A percentile compares a stretch with the other conserved stretches of the same genome.
Conservation (phyloP, 306 rosid species). For the Abrus precatorius region DNA sequence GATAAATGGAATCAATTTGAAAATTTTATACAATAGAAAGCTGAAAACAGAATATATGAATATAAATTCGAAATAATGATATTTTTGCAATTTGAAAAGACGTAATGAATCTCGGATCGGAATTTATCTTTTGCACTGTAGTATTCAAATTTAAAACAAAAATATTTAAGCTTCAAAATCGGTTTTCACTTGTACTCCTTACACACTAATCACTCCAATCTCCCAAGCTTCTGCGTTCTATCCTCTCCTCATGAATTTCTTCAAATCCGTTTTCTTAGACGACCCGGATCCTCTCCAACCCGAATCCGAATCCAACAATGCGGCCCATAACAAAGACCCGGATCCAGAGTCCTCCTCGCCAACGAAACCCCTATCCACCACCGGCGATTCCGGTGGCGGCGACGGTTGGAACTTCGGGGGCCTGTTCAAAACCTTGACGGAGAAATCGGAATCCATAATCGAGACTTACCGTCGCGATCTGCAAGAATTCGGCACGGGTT, state of each 20-base stretch:
- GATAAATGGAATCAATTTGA: no score
- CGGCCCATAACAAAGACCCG: constrained; percentile 18
- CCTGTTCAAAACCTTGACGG: constrained; percentile 66
- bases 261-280: constrained; percentile 82
- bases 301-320: constrained; percentile 36
- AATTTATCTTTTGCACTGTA: not conserved
- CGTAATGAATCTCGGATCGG: not conserved
- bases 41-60: no score
- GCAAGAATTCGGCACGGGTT: constrained; percentile 77
- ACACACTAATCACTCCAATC: not conserved
- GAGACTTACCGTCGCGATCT: constrained; percentile 95
- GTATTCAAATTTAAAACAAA: not conserved
- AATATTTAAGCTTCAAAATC: not conserved
- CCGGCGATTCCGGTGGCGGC: constrained; percentile 17
- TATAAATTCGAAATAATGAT: not conserved
- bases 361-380: not conserved
- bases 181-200: not conserved
- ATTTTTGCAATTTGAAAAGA: not conserved
- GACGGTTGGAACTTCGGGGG: constrained; percentile 85
- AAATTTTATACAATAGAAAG: no score
- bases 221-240: not conserved
- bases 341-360: constrained; percentile 48
- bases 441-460: constrained; percentile 82
- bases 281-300: constrained; percentile 56
- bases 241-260: constrained; percentile 69